Base-by-base conservation (phyloP, 2,329 filamentous ascomycete genomes). In the Aspergillus sp. region DNA sequence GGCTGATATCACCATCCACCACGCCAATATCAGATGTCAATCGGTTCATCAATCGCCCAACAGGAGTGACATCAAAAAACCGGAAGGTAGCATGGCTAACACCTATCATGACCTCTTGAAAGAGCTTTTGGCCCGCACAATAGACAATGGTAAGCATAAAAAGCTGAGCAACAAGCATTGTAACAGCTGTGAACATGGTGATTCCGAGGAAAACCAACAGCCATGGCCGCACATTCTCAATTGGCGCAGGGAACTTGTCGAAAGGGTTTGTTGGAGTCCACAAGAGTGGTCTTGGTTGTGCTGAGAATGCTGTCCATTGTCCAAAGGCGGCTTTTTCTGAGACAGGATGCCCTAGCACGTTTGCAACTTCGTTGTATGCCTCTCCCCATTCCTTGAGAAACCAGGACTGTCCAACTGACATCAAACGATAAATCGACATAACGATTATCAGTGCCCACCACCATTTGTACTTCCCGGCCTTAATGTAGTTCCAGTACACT, bases 331-430 rank as follows among this genome's bases (percentile, higher is more conserved):
- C 31, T 6, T 57, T 54, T 21, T 61, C 63, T 33, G 56, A 58
- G 15, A 56, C 49, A 8, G 62, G 59, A 6, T 52, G 61, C 52
- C 48, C 70, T 7, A 68, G 55, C 15, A 65, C 24, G 2, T 70
- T 52, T 37, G 62, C 50, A 14, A 63, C 62, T 40, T 69, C 67
- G 37, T 72, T 68, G 71, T 93, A 93, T 6, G 86, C 86, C 69
- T 96, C 90, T 31, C 90, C 90, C 91, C 92, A 96, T 24, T 88
- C 83, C 70, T 96, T 96, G 54, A 96, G 80, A 45, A 95, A 93
- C 83, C 91, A 93, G 1, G 85, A 87, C 66, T 91, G 84, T 1
- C 81, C 82, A 40, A 96, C 79, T 39, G 87, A 83, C 17, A 84
- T 76, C 12, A 86, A 68, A 6, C 92, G 86, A 65, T 86, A 90